These are phyloP conservation scores for Nitzschia palea DNA, from an alignment of 108 stramenopile genomes.

Conservation along the genomic window DNA sequence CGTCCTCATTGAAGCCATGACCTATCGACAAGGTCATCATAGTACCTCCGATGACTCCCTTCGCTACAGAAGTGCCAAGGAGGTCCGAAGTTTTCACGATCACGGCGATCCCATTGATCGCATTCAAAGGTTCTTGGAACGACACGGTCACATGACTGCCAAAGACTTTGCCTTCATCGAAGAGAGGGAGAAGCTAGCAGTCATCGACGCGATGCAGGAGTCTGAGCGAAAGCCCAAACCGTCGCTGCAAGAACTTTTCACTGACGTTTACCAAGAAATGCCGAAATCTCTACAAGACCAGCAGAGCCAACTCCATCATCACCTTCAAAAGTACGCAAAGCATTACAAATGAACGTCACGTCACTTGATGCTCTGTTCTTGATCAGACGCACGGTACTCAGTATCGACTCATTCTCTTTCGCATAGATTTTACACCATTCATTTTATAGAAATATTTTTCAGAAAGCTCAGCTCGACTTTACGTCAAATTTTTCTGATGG, in stretches of 20 bases:
- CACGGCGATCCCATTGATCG: conserved; percentile 80
- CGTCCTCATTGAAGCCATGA: conserved; percentile 97
- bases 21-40: conserved; percentile 97
- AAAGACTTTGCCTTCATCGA: conserved; percentile 48
- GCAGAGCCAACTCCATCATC: conserved; percentile 62
- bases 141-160: conserved; percentile 53
- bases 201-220: conserved; percentile 80
- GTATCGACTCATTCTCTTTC: background rate
- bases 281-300: conserved; percentile 87
- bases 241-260: conserved; percentile 76
- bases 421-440: too few species aligned
- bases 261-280: conserved; percentile 92
- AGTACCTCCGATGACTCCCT: conserved; percentile 96
- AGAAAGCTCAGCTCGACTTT: too few species aligned
- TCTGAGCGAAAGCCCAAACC: conserved; percentile 89
- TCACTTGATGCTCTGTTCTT: too few species aligned
- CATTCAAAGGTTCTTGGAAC: conserved; percentile 66
- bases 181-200: conserved; percentile 78
- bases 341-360: conserved; percentile 42
- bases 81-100: conserved; percentile 73
- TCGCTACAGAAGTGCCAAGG: conserved; percentile 76
- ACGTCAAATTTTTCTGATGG: too few species aligned
- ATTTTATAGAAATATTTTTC: too few species aligned
- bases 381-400: background rate
- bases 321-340: conserved; percentile 71